Evolutionary conservation across 2,329 filamentous ascomycete species (phyloP), one percentile per base, ranked within the genome.

Genomic region (Incumbomyces lentus): DNA sequence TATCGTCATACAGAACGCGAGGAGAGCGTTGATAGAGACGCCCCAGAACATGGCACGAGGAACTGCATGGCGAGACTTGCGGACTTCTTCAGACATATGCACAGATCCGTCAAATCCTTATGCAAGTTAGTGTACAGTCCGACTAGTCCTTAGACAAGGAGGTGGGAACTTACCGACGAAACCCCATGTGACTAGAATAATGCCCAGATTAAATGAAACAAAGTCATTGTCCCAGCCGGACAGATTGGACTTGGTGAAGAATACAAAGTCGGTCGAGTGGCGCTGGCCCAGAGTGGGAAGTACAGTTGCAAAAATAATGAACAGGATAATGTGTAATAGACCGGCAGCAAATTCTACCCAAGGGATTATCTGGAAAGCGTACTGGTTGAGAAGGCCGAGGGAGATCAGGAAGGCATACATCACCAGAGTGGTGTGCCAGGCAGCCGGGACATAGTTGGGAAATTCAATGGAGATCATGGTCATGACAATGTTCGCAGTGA

Each of bases 311-410:
- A 65, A 62, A 17, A 66, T 58, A 18, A 66, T 46, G 39, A 64
- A 63, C 4, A 62, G 51, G 14, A 57, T 47, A 16, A 67, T 52
- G 31, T 64, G 61, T 13, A 59, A 39, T n/a, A 65, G 47, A 5
- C 64, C 62, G 3, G 58, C 57, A 8, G 63, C 36, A 13, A 66
- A 56, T 45, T 68, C 64, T 26, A 68, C 52, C 54, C 60, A 62
- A 0, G 64, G 60, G 14, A 67, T 63, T 11, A 65, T 48, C 54
- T 61, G 54, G 40, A 66, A 67, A 12, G 59, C 49, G 40, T 54
- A 62, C 37, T 37, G 33, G 31, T 48, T 48, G 7, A 44, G 12
- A 19, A 62, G 38, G 4, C 56, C 55, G 31, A 57, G 52, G 17
- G 58, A 36, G 11, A 61, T 49, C 5, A 64, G 56, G 47, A 64